phyloP scores from a whole-genome alignment of 2,329 filamentous ascomycete genomes.

The Sclerotinia nivalis region DNA sequence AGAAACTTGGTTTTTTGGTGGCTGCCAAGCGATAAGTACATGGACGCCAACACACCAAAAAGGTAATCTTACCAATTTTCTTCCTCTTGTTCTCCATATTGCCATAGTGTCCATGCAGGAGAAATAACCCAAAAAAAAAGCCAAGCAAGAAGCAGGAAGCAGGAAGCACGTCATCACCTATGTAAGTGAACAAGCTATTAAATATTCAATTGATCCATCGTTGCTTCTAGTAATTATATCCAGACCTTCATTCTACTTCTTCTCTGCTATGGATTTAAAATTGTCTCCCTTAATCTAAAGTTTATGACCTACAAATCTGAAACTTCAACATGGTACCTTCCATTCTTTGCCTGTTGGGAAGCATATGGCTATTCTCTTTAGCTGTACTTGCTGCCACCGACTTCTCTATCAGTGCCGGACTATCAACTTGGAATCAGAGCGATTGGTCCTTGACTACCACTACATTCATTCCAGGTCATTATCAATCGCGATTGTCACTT shows the following conservation, averaged over 20 bases:
- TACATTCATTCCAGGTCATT: constrained; percentile 37
- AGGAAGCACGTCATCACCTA: background rate
- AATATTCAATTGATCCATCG: background rate
- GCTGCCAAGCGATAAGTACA: background rate
- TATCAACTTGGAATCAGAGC: constrained; percentile 37
- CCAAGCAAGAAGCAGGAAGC: too few relatives aligned
- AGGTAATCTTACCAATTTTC: too few relatives aligned
- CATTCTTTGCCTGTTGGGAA: background rate
- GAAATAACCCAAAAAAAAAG: too few relatives aligned
- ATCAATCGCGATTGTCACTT: constrained; percentile 39
- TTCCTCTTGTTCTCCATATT: background rate
- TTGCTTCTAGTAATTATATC: background rate
- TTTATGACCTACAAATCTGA: background rate
- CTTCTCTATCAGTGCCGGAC: constrained; percentile 35
- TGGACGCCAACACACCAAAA: too few relatives aligned
- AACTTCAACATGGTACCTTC: background rate
- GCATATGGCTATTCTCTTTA: constrained; percentile 2
- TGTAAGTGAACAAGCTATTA: background rate
- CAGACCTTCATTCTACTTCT: background rate
- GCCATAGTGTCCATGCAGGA: too few relatives aligned
- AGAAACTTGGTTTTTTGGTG: constrained; percentile 16
- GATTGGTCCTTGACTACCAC: constrained; percentile 39
- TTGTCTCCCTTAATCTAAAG: background rate
- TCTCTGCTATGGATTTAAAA: background rate
- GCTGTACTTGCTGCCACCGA: constrained; percentile 25